These are phyloP conservation scores for Fusarium hainanense DNA, from an alignment of 2,329 filamentous ascomycete species.

Conservation along the genomic window DNA sequence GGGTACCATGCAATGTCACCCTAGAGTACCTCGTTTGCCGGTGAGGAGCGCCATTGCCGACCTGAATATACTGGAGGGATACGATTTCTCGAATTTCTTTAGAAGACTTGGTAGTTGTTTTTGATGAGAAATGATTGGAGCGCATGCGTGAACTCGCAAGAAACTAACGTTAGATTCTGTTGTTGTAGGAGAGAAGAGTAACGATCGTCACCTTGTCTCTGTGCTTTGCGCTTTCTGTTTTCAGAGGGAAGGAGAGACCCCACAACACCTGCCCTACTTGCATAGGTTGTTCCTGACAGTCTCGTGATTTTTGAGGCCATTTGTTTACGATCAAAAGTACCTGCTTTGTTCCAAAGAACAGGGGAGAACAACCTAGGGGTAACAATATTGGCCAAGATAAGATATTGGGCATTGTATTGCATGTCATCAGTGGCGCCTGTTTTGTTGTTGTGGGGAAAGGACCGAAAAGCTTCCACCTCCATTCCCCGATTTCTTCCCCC, in stretches of 20 bases:
- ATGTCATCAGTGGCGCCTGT: slow-evolving; percentile 30
- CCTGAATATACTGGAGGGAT: slow-evolving; percentile 5
- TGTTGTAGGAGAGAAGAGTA: slow-evolving; percentile 2
- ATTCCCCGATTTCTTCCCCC: slow-evolving; percentile 28
- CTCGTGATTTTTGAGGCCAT: not conserved
- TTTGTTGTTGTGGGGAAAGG: slow-evolving; percentile 43
- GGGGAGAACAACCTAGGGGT: not conserved
- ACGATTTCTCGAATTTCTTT: slow-evolving; percentile 20
- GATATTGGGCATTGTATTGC: not conserved
- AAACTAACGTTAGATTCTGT: not conserved
- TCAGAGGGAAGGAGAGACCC: not conserved
- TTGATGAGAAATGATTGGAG: slow-evolving; percentile 35
- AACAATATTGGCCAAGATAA: not conserved
- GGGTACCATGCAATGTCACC: slow-evolving; percentile 10
- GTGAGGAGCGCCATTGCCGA: not conserved
- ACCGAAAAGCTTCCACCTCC: slow-evolving; percentile 26
- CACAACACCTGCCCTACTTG: not conserved
- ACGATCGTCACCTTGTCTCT: slow-evolving; percentile 20
- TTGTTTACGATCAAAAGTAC: not conserved
- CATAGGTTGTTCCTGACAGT: not conserved
- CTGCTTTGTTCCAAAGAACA: not conserved
- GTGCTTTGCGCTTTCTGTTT: not conserved
- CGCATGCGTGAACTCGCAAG: slow-evolving; percentile 24
- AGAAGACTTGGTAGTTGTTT: not conserved
- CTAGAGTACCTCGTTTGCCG: slow-evolving; percentile 12